These are phyloP conservation scores for Microbotryomycetes sp. DNA, from an alignment of 1,284 basidiomycete genomes.

Conservation along the genomic window DNA sequence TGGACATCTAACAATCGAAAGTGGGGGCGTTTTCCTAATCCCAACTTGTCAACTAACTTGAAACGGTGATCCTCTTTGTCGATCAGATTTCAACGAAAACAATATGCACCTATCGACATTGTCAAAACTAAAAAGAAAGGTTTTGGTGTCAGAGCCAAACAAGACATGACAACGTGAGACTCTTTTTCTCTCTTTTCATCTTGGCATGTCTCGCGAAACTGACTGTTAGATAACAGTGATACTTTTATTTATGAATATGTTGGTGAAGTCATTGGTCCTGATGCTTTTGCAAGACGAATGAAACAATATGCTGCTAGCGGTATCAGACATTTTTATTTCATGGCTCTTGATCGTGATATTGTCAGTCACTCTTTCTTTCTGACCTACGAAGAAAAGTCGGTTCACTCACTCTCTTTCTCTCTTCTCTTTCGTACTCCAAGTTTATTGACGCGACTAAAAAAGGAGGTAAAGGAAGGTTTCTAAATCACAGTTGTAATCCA, in stretches of 20 bases:
- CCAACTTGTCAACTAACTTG: too few relatives aligned
- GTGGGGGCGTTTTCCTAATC: too few relatives aligned
- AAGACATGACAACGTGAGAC: conserved; percentile 65
- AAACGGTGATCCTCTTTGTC: too few relatives aligned
- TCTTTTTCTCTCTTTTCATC: not conserved
- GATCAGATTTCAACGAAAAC: conserved; percentile 72
- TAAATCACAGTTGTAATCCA: conserved; percentile 96
- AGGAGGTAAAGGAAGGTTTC: conserved; percentile 92
- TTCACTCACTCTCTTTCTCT: too few relatives aligned
- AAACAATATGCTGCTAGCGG: conserved; percentile 86
- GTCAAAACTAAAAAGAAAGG: conserved; percentile 94
- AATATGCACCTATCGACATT: conserved; percentile 84
- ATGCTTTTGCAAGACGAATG: conserved; percentile 88
- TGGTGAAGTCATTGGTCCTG: conserved; percentile 87
- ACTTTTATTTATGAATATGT: conserved; percentile 96
- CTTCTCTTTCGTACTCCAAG: conserved; percentile 45
- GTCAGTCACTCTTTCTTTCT: conserved; percentile 47
- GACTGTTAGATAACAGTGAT: conserved; percentile 59
- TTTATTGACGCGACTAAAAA: conserved; percentile 98
- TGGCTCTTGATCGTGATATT: conserved; percentile 98
- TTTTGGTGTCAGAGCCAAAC: conserved; percentile 75
- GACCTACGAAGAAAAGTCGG: not conserved
- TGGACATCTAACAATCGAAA: too few relatives aligned
- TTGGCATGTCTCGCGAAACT: not conserved
- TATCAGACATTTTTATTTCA: conserved; percentile 97